Percentiles rank a stretch among this genome's conserved stretches.
Conservation (phyloP, 2,329 filamentous ascomycete genomes). For the Fusarium pseudoanthophilum region DNA sequence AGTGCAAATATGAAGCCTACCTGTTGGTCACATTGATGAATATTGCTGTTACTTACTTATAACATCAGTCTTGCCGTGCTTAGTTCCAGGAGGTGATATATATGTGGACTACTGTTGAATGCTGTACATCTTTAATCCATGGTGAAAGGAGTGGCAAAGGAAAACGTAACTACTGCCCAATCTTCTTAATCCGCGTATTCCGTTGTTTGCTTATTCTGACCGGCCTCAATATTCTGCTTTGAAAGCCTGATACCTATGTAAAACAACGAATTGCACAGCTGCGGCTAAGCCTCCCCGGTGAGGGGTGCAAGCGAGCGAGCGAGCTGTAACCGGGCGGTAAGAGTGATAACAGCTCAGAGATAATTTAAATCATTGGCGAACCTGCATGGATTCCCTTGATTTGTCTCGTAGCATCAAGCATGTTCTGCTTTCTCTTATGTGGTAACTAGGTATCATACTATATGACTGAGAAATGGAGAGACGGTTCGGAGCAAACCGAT, state of each 20-base stretch:
- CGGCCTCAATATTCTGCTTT: slow-evolving; percentile 24
- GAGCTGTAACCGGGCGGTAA: slow-evolving; percentile 32
- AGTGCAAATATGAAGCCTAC: not conserved
- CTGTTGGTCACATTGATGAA: not conserved
- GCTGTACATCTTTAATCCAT: not conserved
- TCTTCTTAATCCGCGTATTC: slow-evolving; percentile 21
- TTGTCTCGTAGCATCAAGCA: not conserved
- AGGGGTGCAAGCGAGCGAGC: slow-evolving; percentile 33
- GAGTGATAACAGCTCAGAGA: slow-evolving; percentile 12
- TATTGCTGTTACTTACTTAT: not conserved
- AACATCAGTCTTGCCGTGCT: not conserved
- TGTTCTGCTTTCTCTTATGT: not conserved
- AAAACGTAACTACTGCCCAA: slow-evolving; percentile 11
- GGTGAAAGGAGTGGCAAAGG: not conserved
- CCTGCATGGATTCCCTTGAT: not conserved
- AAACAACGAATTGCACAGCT: slow-evolving; percentile 34
- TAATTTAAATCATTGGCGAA: not conserved
- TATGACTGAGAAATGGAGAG: not conserved
- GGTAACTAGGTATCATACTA: not conserved
- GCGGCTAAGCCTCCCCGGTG: slow-evolving; percentile 36
- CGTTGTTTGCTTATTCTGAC: slow-evolving; percentile 26
- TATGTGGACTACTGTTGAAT: not conserved
- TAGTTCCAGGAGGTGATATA: not conserved
- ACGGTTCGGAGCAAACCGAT: slow-evolving; percentile 11
- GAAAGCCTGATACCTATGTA: slow-evolving; percentile 12